Evolutionary conservation across 345 rosid species (phyloP).

Genomic region (Lepidium didymum): DNA sequence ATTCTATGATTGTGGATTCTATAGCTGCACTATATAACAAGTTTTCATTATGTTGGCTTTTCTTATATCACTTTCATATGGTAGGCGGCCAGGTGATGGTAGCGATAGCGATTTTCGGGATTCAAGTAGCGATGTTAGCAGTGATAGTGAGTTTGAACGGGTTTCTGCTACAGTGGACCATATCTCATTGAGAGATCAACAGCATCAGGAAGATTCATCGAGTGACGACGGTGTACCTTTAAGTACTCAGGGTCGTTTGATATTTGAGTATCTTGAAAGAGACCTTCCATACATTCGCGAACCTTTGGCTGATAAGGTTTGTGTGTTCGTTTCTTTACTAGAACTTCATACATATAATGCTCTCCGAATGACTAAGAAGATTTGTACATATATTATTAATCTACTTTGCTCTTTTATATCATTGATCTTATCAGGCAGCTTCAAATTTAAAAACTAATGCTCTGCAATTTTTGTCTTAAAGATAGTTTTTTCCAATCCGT

Average conservation of each 20-base stretch:
- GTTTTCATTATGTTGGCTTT: neutral
- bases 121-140: constrained; percentile 61
- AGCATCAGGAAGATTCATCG: constrained; percentile 43
- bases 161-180: constrained; percentile 32
- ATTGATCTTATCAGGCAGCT: neutral
- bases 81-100: constrained; percentile 47
- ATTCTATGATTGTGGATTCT: neutral
- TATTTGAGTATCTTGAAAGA: constrained; percentile 68
- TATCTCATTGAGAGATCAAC: constrained; percentile 44
- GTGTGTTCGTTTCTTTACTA: constrained; percentile 39
- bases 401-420: neutral
- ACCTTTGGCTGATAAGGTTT: constrained; percentile 82
- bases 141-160: constrained; percentile 43
- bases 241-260: constrained; percentile 36
- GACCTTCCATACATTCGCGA: constrained; percentile 70
- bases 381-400: neutral
- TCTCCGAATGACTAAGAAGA: neutral
- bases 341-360: neutral
- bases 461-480: neutral
- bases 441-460: neutral
- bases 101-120: constrained; percentile 65
- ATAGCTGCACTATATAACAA: neutral
- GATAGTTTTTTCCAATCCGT: neutral
- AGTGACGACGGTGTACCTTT: constrained; percentile 61
- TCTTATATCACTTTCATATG: neutral